phyloP scores from a whole-genome alignment of 352 stramenopile genomes.

The Globisporangium nunn region DNA sequence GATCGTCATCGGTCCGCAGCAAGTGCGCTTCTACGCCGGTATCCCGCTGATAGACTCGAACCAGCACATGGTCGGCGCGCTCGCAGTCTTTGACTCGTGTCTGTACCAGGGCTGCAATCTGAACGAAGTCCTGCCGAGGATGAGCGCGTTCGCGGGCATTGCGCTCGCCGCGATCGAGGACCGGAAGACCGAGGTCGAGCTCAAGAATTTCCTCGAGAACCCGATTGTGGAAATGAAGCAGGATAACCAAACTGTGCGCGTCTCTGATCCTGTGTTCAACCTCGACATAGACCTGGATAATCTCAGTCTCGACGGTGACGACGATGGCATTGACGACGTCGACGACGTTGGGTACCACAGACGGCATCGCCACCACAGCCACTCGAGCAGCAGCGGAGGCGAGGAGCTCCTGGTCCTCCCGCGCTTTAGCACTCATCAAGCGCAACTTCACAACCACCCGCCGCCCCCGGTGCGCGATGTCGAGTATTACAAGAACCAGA shows the following conservation, averaged over 20 bases:
- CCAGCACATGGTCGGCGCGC: constrained; percentile 37
- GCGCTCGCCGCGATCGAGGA: constrained; percentile 34
- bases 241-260: constrained; percentile 17
- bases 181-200: constrained; percentile 35
- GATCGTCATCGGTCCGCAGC: constrained; percentile 62
- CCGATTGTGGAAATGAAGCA: constrained; percentile 30
- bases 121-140: constrained; percentile 27
- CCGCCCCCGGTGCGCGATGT: constrained; percentile 9
- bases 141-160: constrained; percentile 29
- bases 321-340: constrained; percentile 13
- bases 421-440: constrained; percentile 5
- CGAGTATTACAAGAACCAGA: constrained; percentile 55
- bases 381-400: constrained; percentile 2
- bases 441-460: constrained; percentile 3
- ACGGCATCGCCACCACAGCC: not conserved
- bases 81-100: constrained; percentile 59
- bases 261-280: constrained; percentile 35
- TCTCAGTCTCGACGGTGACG: constrained; percentile 18
- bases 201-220: constrained; percentile 44
- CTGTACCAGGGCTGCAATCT: constrained; percentile 26
- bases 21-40: constrained; percentile 64
- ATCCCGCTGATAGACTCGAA: constrained; percentile 47
- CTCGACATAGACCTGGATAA: constrained; percentile 19
- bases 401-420: constrained; percentile 2
- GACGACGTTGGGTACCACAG: constrained; percentile 8